Percentiles rank a stretch among this genome's conserved stretches.
These are phyloP conservation scores for Macrolepiota fuliginosa DNA, from an alignment of 768 basidiomycete genomes.

Conservation along the genomic window DNA sequence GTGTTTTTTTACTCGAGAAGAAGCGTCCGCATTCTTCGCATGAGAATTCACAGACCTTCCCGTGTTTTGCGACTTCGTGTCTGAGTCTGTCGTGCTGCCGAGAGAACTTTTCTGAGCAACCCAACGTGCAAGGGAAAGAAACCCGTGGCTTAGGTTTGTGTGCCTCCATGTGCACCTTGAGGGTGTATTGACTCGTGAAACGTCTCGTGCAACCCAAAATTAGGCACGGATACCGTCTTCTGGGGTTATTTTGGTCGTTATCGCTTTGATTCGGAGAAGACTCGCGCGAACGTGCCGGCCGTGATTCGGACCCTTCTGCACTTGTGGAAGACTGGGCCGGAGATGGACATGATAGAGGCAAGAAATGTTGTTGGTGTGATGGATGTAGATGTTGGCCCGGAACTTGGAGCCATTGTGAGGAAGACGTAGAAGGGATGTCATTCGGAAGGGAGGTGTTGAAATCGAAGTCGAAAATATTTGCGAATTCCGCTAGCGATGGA, in stretches of 20 bases:
- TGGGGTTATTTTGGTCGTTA: slow-evolving; percentile 28
- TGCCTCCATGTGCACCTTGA: slow-evolving; percentile 53
- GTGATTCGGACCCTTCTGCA: slow-evolving; percentile 21
- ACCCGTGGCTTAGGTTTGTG: slow-evolving; percentile 51
- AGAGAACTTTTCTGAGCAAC: slow-evolving; percentile 53
- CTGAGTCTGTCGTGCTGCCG: slow-evolving; percentile 55
- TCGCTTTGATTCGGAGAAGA: slow-evolving; percentile 31
- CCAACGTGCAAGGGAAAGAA: slow-evolving; percentile 49
- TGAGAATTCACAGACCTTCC: slow-evolving; percentile 51
- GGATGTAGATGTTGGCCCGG: slow-evolving; percentile 14
- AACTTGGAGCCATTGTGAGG: slow-evolving; percentile 10
- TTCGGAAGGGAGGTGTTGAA: slow-evolving; percentile 23
- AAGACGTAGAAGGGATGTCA: slow-evolving; percentile 2
- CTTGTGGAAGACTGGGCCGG: slow-evolving; percentile 26
- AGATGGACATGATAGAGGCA: slow-evolving; percentile 19
- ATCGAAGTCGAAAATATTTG: slow-evolving; percentile 31
- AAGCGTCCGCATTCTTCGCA: slow-evolving; percentile 52
- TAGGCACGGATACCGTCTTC: slow-evolving; percentile 47
- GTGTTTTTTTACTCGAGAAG: slow-evolving; percentile 50
- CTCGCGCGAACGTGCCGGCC: slow-evolving; percentile 27
- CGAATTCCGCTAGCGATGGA: slow-evolving; percentile 27
- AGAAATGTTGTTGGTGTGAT: slow-evolving; percentile 17
- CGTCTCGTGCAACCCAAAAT: slow-evolving; percentile 44
- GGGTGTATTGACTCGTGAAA: slow-evolving; percentile 53
- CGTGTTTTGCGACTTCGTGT: slow-evolving; percentile 58